Conservation (phyloP, 73 alveolate genomes). For the Paramecium sonneborni region DNA sequence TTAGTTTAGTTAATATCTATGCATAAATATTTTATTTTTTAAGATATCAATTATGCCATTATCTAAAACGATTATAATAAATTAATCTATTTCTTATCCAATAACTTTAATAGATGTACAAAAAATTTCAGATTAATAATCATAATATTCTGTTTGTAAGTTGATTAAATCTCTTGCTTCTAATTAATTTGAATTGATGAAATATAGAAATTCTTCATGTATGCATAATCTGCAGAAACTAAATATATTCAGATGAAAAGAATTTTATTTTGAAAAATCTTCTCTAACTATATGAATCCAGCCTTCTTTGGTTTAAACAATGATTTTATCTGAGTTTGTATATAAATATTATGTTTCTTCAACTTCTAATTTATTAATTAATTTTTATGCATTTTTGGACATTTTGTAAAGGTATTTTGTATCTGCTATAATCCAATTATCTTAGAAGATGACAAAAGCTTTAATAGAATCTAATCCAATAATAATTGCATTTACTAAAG, state of each 20-base stretch:
- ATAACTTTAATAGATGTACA: background rate
- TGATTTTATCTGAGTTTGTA: background rate
- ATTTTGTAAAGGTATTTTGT: background rate
- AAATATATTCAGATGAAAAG: background rate
- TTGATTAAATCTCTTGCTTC: background rate
- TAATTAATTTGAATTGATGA: background rate
- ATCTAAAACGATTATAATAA: background rate
- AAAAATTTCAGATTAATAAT: background rate
- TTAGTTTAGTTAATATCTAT: background rate
- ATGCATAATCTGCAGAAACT: background rate
- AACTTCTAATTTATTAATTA: background rate
- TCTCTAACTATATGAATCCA: background rate
- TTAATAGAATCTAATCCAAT: conserved; percentile 23
- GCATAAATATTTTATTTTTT: background rate
- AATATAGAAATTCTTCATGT: background rate
- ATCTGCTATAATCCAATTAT: background rate
- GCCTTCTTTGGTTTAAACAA: background rate
- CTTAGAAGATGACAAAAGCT: background rate
- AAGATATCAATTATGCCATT: background rate
- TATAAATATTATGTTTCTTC: background rate
- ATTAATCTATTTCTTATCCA: background rate
- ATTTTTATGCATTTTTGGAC: conserved; percentile 11
- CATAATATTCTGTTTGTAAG: background rate
- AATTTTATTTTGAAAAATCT: background rate
- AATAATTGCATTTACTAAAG: background rate